Conservation (phyloP, 1,284 basidiomycete species). For the Ceratobasidium sp. region DNA sequence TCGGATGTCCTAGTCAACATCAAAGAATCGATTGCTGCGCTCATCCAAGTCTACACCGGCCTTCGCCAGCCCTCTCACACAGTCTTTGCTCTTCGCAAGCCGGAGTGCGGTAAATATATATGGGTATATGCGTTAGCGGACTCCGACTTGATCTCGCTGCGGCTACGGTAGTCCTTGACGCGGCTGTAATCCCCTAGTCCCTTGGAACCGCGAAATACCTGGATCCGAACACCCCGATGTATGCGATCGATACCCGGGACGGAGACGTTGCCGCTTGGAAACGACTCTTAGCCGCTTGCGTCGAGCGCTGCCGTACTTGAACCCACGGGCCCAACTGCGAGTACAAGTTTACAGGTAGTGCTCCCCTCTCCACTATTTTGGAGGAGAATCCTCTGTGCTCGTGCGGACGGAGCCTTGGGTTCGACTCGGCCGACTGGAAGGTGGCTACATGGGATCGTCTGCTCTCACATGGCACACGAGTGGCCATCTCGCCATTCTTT, state of each 20-base stretch:
- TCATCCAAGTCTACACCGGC: constrained; percentile 25
- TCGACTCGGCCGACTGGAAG: constrained; percentile 11
- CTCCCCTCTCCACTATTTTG: background rate
- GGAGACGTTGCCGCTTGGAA: constrained; percentile 16
- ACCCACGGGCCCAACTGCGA: constrained; percentile 20
- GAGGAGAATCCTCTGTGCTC: background rate
- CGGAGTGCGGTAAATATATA: background rate
- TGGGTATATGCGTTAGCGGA: constrained; percentile 1
- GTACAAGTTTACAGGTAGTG: background rate
- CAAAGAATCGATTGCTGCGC: constrained; percentile 8
- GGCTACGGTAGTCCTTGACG: constrained; percentile 16
- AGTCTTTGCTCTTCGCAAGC: constrained; percentile 1
- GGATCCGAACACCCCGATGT: background rate
- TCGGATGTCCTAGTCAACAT: constrained; percentile 28
- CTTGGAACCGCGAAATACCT: background rate
- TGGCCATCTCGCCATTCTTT: constrained; percentile 24
- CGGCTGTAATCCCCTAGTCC: constrained; percentile 1
- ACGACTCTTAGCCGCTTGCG: background rate
- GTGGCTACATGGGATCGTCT: background rate
- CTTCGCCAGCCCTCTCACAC: background rate
- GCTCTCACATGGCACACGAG: constrained; percentile 1
- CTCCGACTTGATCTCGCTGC: constrained; percentile 28
- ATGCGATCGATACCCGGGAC: background rate
- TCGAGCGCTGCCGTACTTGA: constrained; percentile 26
- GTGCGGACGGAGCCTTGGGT: constrained; percentile 19